Conservation (phyloP, 139 green algal genomes). For the Tetradesmus obliquus region DNA sequence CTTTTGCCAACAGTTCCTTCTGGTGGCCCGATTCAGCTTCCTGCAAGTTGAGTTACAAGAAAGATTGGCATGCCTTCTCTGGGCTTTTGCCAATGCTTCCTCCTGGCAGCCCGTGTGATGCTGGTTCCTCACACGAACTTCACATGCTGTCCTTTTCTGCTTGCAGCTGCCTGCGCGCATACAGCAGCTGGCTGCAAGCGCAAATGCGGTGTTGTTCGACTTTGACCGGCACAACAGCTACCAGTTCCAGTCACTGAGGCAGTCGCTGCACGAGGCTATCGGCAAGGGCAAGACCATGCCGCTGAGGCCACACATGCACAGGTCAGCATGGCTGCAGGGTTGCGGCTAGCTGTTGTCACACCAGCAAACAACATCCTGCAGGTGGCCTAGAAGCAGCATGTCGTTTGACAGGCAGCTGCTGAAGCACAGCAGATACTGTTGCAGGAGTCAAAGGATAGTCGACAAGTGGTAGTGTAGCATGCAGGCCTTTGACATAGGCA, state of each 20-base stretch:
- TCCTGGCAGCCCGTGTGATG: neutral
- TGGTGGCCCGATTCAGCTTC: neutral
- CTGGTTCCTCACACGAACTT: neutral
- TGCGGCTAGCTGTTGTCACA: neutral
- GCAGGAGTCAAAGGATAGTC: neutral
- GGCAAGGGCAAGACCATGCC: constrained; percentile 49
- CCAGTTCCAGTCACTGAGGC: constrained; percentile 19
- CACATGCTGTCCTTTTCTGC: neutral
- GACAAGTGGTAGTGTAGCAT: neutral
- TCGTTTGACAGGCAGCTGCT: no score
- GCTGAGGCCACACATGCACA: constrained; percentile 65
- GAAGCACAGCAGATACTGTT: neutral
- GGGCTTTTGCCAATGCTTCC: neutral
- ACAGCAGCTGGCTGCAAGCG: neutral
- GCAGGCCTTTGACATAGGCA: neutral
- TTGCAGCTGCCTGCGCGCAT: constrained; percentile 17
- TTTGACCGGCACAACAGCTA: constrained; percentile 40
- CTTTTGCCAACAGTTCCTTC: neutral
- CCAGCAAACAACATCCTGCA: neutral
- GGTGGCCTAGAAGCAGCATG: no score
- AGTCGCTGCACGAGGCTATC: constrained; percentile 22
- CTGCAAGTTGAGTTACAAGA: no score
- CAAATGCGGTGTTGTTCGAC: constrained; percentile 43
- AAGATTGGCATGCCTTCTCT: no score
- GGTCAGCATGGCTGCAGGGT: neutral